Percentiles rank a stretch among this genome's conserved stretches.
Conservation (phyloP, 495 filamentous ascomycete species). For the Neurospora sp. region DNA sequence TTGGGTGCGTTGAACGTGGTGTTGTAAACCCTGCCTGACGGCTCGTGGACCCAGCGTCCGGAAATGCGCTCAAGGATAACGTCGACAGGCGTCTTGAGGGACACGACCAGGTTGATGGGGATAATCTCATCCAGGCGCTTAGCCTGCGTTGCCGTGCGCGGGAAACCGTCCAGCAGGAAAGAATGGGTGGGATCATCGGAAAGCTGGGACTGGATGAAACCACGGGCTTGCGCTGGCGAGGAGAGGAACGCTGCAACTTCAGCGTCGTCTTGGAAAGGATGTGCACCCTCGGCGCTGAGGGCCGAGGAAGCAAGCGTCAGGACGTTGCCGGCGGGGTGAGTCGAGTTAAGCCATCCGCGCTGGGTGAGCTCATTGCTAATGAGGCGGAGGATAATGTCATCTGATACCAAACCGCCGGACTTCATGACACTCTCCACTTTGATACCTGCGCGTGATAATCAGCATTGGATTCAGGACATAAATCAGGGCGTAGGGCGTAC, state of each 20-base stretch:
- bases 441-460: conserved; percentile 45
- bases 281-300: conserved; percentile 14
- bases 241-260: conserved; percentile 30
- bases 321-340: conserved; percentile 22
- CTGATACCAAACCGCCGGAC: conserved; percentile 71
- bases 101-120: conserved; percentile 84
- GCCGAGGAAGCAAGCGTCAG: conserved; percentile 31
- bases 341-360: conserved; percentile 64
- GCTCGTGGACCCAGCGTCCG: conserved; percentile 86
- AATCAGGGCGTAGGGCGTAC: neutral
- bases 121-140: conserved; percentile 63
- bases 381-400: conserved; percentile 81
- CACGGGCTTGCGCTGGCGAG: conserved; percentile 25
- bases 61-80: conserved; percentile 84
- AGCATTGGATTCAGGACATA: conserved; percentile 1
- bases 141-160: conserved; percentile 76
- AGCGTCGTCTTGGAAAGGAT: conserved; percentile 17
- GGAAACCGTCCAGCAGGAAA: conserved; percentile 95
- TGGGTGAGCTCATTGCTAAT: conserved; percentile 77
- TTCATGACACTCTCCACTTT: conserved; percentile 83
- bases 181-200: conserved; percentile 68
- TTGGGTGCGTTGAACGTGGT: conserved; percentile 81
- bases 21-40: conserved; percentile 88
- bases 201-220: conserved; percentile 25
- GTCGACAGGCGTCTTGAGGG: conserved; percentile 51